Evolutionary conservation across 495 filamentous ascomycete genomes (phyloP), one percentile per base, ranked within the genome.

Genomic region (Neurospora discreta): DNA sequence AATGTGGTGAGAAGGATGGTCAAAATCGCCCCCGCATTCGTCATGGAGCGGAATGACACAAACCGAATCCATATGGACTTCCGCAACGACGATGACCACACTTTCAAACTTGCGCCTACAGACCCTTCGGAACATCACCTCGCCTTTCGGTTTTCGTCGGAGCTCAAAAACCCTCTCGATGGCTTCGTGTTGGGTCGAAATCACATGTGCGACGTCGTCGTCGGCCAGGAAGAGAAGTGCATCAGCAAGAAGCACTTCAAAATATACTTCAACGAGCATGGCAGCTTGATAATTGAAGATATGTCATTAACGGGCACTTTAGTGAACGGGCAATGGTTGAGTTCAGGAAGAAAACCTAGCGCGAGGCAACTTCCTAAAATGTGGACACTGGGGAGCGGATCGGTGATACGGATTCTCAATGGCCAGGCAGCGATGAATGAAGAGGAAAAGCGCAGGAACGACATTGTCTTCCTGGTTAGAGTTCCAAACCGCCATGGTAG

Each of bases 231-330:
- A 68, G 79, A 84, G 69, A 87, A 81, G 69, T 86, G 89, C 23
- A 84, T 98, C 43, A 97, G 94, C 80, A 97, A 97, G 77, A 84
- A 88, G 15, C 95, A 99, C 77, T 99, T 97, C 78, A 89, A 93
- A 41, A 97, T 99, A 71, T 96, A 90, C 76, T 81, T 97, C 69
- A 98, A 93, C 71, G 81, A 87, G 4, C 86, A 91, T 67, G 92
- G 88, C 13, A 89, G 91, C 58, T 83, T 98, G 74, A 97, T 99
- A 94, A 81, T 98, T 5, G 89, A 97, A 78, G 95, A 99, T 74
- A 86, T 87, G 70, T 98, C 95, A 0, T 97, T 93, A 0, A 98
- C 97, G 74, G 95, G 95, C 30, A 98, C 96, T 8, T 80, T 92
- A 42, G 93, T 99, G 68, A 94, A 97, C 79, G 82, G 87, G 30